A percentile compares a stretch with the other conserved stretches of the same genome.
Evolutionary conservation across 2,329 filamentous ascomycete genomes (phyloP).

Genomic region (Gnomoniopsis smithogilvyi): DNA sequence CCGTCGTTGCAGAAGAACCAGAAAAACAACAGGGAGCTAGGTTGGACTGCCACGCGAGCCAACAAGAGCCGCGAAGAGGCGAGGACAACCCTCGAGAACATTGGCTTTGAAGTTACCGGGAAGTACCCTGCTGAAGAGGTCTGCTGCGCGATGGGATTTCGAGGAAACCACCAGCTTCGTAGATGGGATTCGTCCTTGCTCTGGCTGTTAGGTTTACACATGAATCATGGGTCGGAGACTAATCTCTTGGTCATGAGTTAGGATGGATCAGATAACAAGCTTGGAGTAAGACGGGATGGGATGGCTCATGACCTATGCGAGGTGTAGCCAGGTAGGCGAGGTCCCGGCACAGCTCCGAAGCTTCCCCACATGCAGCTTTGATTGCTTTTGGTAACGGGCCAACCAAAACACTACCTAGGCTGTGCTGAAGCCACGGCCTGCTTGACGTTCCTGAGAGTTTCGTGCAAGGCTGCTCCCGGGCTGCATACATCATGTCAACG

Average conservation of each 20-base stretch:
- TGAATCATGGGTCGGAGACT: constrained; percentile 10
- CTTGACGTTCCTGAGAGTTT: constrained; percentile 3
- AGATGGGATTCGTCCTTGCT: constrained; percentile 1
- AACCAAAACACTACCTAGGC: not conserved
- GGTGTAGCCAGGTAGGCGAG: constrained; percentile 3
- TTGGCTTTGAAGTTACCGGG: constrained; percentile 1
- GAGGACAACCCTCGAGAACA: not conserved
- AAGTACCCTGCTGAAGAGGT: constrained; percentile 2
- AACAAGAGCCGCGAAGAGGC: not conserved
- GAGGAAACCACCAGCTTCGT: not conserved
- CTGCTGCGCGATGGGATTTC: not conserved
- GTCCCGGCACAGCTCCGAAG: constrained; percentile 13
- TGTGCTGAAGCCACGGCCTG: not conserved
- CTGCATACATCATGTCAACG: constrained; percentile 7
- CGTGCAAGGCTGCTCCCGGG: constrained; percentile 11
- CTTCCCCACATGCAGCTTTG: constrained; percentile 9
- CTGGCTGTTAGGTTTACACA: not conserved
- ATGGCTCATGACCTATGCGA: constrained; percentile 1
- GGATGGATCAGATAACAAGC: constrained; percentile 1
- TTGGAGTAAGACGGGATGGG: constrained; percentile 4
- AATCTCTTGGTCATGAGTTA: constrained; percentile 7
- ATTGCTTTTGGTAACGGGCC: constrained; percentile 5
- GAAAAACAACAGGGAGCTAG: not conserved
- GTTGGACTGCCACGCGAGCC: not conserved
- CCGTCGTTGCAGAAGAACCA: not conserved